Percentiles rank a stretch among this genome's conserved stretches.
phyloP scores from a whole-genome alignment of 176 grass and related monocot species.

The Chloris gayana region DNA sequence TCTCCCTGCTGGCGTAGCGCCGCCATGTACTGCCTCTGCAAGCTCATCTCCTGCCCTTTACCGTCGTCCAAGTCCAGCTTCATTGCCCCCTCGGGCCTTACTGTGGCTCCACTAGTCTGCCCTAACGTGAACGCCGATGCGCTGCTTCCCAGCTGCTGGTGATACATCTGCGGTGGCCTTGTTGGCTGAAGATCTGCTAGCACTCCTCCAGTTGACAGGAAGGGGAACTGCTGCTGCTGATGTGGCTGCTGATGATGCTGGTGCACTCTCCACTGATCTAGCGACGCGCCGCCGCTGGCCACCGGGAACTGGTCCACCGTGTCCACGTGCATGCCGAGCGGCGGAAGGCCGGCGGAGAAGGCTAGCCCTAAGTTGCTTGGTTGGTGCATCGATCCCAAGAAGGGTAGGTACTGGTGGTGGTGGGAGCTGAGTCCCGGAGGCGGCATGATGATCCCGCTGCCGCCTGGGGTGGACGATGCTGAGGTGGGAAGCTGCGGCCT shows the following conservation, averaged over 20 bases:
- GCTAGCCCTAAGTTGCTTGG: slow-evolving; percentile 66
- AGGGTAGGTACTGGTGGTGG: slow-evolving; percentile 53
- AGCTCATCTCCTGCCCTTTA: slow-evolving; percentile 44
- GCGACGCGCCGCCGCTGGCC: slow-evolving; percentile 44
- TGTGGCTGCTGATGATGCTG: slow-evolving; percentile 36
- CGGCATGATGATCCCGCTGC: slow-evolving; percentile 39
- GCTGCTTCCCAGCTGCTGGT: slow-evolving; percentile 53
- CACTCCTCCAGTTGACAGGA: slow-evolving; percentile 44
- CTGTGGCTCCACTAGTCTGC: slow-evolving; percentile 25
- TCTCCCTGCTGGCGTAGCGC: slow-evolving; percentile 52
- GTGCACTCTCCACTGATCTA: slow-evolving; percentile 65
- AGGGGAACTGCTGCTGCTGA: slow-evolving; percentile 64
- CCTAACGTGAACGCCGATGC: slow-evolving; percentile 48
- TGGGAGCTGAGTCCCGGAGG: slow-evolving; percentile 28
- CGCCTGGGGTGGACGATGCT: slow-evolving; percentile 30
- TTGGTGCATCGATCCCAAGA: slow-evolving; percentile 63
- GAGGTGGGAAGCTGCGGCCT: neutral
- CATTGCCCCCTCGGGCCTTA: slow-evolving; percentile 50
- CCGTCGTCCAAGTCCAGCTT: slow-evolving; percentile 55
- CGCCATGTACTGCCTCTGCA: slow-evolving; percentile 62
- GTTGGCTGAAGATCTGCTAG: slow-evolving; percentile 41
- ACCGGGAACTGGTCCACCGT: slow-evolving; percentile 53
- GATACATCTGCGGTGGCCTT: slow-evolving; percentile 43
- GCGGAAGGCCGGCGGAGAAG: slow-evolving; percentile 59
- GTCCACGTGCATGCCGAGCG: slow-evolving; percentile 51